These are phyloP conservation scores for Candida easanensis DNA, from an alignment of 805 yeast species.

Conservation along the genomic window DNA sequence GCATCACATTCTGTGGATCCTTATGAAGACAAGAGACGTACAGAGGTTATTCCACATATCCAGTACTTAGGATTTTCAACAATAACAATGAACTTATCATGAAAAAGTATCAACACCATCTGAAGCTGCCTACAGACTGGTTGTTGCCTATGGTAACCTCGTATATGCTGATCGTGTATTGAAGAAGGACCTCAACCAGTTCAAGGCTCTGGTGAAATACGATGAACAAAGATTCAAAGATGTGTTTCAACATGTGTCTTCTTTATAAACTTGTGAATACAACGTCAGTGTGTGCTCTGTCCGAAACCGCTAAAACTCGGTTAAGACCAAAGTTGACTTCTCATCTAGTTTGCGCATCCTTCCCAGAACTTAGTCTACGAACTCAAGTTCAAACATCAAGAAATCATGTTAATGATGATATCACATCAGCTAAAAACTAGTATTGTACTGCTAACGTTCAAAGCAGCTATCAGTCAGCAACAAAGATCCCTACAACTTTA, in stretches of 20 bases:
- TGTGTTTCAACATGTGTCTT: constrained; percentile 12
- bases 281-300: too few species aligned
- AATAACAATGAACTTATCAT: constrained; percentile 39
- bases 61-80: constrained; percentile 40
- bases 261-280: too few species aligned
- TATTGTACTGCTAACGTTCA: too few species aligned
- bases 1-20: constrained; percentile 26
- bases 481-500: too few species aligned
- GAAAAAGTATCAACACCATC: constrained; percentile 48
- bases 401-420: too few species aligned
- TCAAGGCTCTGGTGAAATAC: constrained; percentile 11
- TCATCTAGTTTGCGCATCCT: too few species aligned
- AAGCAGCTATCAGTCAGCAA: too few species aligned
- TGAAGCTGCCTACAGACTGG: constrained; percentile 67
- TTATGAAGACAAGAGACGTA: constrained; percentile 24
- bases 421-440: too few species aligned
- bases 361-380: too few species aligned
- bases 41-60: constrained; percentile 41
- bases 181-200: constrained; percentile 17
- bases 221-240: constrained; percentile 21
- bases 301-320: too few species aligned
- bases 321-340: too few species aligned
- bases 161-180: constrained; percentile 31
- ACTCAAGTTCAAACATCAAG: too few species aligned
- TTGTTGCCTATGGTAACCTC: constrained; percentile 63